phyloP scores from a whole-genome alignment of 352 stramenopile species.

The Pythium angustatum region DNA sequence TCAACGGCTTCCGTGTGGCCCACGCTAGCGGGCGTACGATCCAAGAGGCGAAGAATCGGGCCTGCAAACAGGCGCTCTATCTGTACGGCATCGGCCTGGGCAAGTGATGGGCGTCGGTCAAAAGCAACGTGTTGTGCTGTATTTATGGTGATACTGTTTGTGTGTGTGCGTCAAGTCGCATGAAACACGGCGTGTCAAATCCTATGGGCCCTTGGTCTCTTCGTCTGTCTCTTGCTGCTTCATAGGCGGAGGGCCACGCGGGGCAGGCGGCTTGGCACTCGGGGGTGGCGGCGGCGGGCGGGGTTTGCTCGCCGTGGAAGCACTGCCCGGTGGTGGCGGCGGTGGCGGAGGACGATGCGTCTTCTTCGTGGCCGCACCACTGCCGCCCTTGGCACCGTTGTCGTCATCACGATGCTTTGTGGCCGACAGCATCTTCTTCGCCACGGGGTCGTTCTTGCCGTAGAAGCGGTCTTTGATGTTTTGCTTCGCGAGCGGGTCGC shows the following conservation, averaged over 20 bases:
- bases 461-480: conserved; percentile 96
- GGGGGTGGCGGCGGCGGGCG: conserved; percentile 57
- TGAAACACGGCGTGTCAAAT: not conserved
- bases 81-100: conserved; percentile 61
- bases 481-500: conserved; percentile 94
- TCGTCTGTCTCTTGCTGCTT: conserved; percentile 33
- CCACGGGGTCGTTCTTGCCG: conserved; percentile 93
- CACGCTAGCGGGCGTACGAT: conserved; percentile 69
- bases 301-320: conserved; percentile 34
- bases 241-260: conserved; percentile 56
- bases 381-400: conserved; percentile 29
- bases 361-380: conserved; percentile 30
- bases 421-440: conserved; percentile 80
- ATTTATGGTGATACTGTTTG: conserved; percentile 15
- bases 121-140: not conserved
- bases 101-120: conserved; percentile 18
- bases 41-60: conserved; percentile 64
- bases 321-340: conserved; percentile 31
- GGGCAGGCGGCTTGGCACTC: conserved; percentile 64
- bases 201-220: conserved; percentile 30
- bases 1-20: conserved; percentile 65
- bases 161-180: not conserved
- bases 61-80: conserved; percentile 60
- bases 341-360: conserved; percentile 30
- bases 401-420: conserved; percentile 30